A percentile compares a stretch with the other conserved stretches of the same genome.
phyloP scores from a whole-genome alignment of 371 early-diverging fungal genomes.

The Mucor irregularis region DNA sequence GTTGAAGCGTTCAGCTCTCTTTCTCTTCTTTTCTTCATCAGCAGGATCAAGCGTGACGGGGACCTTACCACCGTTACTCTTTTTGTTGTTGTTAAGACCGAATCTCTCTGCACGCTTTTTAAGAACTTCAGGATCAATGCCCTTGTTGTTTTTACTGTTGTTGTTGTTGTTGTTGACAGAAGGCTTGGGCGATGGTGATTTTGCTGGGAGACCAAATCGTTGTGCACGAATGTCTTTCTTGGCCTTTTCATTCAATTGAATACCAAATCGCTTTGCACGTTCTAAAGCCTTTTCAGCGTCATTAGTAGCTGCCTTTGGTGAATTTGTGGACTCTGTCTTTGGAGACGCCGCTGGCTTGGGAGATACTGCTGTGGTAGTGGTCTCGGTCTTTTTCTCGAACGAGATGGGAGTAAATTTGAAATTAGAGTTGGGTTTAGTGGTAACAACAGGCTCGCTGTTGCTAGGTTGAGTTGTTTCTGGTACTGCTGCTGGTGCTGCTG shows the following conservation, averaged over 20 bases:
- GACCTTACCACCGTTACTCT: slow-evolving; percentile 10
- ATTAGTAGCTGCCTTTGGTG: slow-evolving; percentile 12
- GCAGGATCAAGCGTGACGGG: slow-evolving; percentile 32
- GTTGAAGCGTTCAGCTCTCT: slow-evolving; percentile 63
- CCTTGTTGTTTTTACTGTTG: background rate
- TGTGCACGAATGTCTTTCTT: slow-evolving; percentile 48
- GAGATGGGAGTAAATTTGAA: slow-evolving; percentile 49
- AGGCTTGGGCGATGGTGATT: background rate
- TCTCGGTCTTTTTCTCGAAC: slow-evolving; percentile 24
- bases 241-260: slow-evolving; percentile 39
- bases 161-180: background rate
- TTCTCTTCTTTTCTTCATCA: slow-evolving; percentile 70
- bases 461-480: slow-evolving; percentile 1
- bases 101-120: slow-evolving; percentile 56
- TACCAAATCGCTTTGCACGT: slow-evolving; percentile 61
- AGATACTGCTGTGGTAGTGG: background rate
- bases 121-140: slow-evolving; percentile 47
- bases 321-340: background rate
- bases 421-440: slow-evolving; percentile 7
- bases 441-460: background rate
- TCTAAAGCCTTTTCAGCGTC: slow-evolving; percentile 48
- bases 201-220: slow-evolving; percentile 32
- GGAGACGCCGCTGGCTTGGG: slow-evolving; percentile 7
- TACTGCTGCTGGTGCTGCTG: slow-evolving; percentile 18
- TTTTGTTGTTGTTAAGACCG: slow-evolving; percentile 19